These are phyloP conservation scores for Lippia alba DNA, from an alignment of 305 asterid genomes.

Conservation along the genomic window DNA sequence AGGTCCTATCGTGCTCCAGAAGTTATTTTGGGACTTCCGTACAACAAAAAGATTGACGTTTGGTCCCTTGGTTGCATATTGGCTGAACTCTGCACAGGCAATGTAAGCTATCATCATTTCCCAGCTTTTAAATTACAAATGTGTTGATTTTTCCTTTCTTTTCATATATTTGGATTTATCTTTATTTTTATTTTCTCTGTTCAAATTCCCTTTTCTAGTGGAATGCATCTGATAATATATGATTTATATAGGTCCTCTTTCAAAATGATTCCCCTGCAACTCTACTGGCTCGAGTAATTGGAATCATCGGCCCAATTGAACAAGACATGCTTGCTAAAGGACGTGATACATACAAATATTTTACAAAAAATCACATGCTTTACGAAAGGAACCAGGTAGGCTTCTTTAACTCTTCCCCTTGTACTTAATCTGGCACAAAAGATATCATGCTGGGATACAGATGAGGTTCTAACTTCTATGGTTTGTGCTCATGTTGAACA, in stretches of 20 bases:
- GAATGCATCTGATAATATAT: no score
- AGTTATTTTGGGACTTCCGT: constrained; percentile 94
- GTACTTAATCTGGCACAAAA: neutral
- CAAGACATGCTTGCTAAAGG: constrained; percentile 95
- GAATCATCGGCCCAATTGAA: constrained; percentile 84
- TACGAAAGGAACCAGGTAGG: constrained; percentile 95
- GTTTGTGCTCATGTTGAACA: neutral
- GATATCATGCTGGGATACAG: constrained; percentile 4
- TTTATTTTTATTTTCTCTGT: no score
- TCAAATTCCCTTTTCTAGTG: no score
- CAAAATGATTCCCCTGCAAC: constrained; percentile 97
- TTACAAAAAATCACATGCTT: constrained; percentile 95
- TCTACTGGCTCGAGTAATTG: constrained; percentile 90
- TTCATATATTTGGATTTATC: no score
- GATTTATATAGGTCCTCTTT: constrained; percentile 70
- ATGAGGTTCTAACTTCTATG: neutral
- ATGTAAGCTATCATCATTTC: constrained; percentile 59
- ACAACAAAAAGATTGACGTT: constrained; percentile 86
- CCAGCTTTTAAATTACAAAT: neutral
- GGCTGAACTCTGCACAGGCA: constrained; percentile 98
- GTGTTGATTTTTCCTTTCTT: neutral
- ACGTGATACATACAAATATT: constrained; percentile 85
- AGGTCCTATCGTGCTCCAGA: constrained; percentile 98
- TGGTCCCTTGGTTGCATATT: constrained; percentile 99
- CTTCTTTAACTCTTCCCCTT: constrained; percentile 11